A percentile compares a stretch with the other conserved stretches of the same genome.
phyloP scores from a whole-genome alignment of 1,284 basidiomycete species.

The Leccinum pallidistipes region DNA sequence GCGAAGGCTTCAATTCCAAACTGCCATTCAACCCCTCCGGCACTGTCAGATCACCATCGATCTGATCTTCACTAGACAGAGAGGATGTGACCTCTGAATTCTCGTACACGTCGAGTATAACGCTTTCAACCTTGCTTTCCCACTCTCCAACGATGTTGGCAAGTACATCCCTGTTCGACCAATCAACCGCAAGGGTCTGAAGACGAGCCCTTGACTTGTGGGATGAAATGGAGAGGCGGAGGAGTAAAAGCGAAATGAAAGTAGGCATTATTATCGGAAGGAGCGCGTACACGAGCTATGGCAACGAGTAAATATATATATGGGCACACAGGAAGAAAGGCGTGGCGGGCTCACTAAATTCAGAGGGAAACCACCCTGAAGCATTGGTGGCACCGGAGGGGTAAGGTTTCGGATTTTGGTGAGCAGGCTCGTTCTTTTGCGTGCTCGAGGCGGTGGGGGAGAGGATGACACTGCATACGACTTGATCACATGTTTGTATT shows the following conservation, averaged over 20 bases:
- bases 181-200: constrained; percentile 54
- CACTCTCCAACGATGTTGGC: constrained; percentile 54
- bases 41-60: background rate
- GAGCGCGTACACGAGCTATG: constrained; percentile 54
- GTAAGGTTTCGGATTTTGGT: constrained; percentile 27
- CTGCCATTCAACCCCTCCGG: constrained; percentile 11
- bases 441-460: constrained; percentile 25
- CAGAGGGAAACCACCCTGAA: constrained; percentile 66
- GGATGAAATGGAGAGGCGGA: constrained; percentile 54
- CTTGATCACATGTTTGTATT: constrained; percentile 57
- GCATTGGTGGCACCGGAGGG: constrained; percentile 60
- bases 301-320: constrained; percentile 4
- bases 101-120: constrained; percentile 39
- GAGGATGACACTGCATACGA: constrained; percentile 44
- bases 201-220: constrained; percentile 61
- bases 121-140: constrained; percentile 58
- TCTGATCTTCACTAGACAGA: background rate
- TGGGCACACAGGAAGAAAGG: background rate
- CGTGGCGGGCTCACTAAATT: constrained; percentile 59
- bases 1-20: constrained; percentile 12
- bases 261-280: constrained; percentile 68
- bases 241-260: constrained; percentile 48
- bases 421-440: constrained; percentile 42
- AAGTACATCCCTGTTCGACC: constrained; percentile 43
- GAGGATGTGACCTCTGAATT: constrained; percentile 12